Percentiles rank a stretch among this genome's conserved stretches.
phyloP scores from a whole-genome alignment of 257 asterid genomes.

The Solanum piurae region DNA sequence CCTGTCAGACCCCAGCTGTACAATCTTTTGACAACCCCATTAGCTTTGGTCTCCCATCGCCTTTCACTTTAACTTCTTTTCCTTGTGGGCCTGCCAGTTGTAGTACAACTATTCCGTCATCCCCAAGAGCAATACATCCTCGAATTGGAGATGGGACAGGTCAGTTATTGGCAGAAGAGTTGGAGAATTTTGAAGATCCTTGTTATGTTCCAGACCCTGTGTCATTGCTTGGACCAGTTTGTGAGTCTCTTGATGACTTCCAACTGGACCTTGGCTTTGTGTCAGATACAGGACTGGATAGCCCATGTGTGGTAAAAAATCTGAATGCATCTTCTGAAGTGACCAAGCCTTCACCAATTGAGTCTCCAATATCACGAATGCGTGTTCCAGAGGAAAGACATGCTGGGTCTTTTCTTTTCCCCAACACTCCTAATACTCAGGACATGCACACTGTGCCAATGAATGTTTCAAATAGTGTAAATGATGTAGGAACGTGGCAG shows the following conservation, averaged over 20 bases:
- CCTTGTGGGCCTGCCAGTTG: conserved; percentile 39
- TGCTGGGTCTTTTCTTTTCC: conserved; percentile 29
- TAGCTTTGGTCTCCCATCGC: conserved; percentile 52
- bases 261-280: conserved; percentile 72
- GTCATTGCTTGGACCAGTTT: conserved; percentile 93
- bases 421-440: conserved; percentile 36
- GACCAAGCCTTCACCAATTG: conserved; percentile 76
- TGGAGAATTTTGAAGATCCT: conserved; percentile 86
- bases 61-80: conserved; percentile 39
- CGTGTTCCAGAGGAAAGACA: conserved; percentile 64
- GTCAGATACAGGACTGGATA: conserved; percentile 39
- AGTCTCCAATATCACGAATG: conserved; percentile 74
- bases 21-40: conserved; percentile 53
- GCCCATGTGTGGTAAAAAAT: conserved; percentile 38
- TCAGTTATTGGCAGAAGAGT: conserved; percentile 66
- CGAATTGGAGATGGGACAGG: conserved; percentile 40
- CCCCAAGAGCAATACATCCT: conserved; percentile 49
- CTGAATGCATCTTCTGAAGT: conserved; percentile 41
- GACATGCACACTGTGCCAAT: conserved; percentile 10
- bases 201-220: conserved; percentile 89
- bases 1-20: conserved; percentile 36
- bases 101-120: conserved; percentile 30
- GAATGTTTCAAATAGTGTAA: conserved; percentile 23
- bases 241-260: conserved; percentile 87
- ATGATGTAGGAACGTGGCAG: conserved; percentile 65